Conservation (phyloP, 306 rosid species). For the Sicyos edulis region DNA sequence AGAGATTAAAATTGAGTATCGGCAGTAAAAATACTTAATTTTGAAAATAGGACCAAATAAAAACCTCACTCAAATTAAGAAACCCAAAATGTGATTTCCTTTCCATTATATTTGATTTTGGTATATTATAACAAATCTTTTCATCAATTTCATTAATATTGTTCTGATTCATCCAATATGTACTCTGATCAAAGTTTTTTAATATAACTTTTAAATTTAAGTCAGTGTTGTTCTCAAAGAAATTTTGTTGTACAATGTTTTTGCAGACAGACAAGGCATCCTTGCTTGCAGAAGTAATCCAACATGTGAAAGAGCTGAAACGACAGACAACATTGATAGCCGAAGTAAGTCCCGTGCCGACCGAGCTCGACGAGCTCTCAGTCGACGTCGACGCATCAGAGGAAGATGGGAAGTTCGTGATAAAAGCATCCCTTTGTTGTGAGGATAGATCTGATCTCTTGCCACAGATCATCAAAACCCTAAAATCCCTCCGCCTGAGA, state of each 20-base stretch:
- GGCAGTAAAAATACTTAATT: no score
- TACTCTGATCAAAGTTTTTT: background rate
- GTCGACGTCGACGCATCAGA: conserved; percentile 61
- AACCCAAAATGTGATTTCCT: no score
- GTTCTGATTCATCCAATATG: background rate
- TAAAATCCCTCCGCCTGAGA: conserved; percentile 51
- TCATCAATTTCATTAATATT: background rate
- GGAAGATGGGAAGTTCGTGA: conserved; percentile 66
- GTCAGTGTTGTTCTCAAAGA: background rate
- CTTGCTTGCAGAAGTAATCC: conserved; percentile 72
- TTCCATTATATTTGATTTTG: no score
- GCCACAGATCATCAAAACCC: conserved; percentile 68
- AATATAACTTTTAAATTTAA: background rate
- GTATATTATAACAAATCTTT: no score
- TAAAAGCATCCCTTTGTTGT: conserved; percentile 78
- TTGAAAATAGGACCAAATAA: no score
- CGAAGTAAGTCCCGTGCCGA: conserved; percentile 66
- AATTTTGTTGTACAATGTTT: background rate
- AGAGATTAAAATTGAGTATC: no score
- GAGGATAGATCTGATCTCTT: conserved; percentile 80
- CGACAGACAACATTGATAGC: conserved; percentile 66
- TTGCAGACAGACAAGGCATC: conserved; percentile 86
- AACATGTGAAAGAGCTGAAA: conserved; percentile 81
- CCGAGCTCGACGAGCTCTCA: conserved; percentile 60
- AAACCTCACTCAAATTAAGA: no score